Evolutionary conservation across 2,329 filamentous ascomycete species (phyloP).

Genomic region (Diaporthe citrichinensis): DNA sequence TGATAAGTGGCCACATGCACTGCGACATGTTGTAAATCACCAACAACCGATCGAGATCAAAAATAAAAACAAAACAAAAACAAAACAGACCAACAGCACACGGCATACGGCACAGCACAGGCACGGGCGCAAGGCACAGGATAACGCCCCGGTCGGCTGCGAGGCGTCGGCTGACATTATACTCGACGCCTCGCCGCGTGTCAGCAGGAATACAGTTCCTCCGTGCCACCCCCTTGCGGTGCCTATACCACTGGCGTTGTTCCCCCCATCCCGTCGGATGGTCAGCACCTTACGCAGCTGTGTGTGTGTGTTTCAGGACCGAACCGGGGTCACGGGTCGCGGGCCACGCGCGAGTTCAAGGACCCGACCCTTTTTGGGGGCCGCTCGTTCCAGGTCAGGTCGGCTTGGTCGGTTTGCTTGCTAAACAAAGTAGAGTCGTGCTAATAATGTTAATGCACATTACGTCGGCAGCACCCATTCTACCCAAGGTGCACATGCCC

Average conservation of each 20-base stretch:
- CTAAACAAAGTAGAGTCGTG: neutral
- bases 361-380: slow-evolving; percentile 21
- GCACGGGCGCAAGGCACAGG: neutral
- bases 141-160: slow-evolving; percentile 2
- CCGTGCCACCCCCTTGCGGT: slow-evolving; percentile 30
- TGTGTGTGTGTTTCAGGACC: slow-evolving; percentile 3
- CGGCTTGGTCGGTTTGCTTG: neutral
- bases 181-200: slow-evolving; percentile 23
- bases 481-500: slow-evolving; percentile 5
- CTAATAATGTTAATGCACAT: slow-evolving; percentile 24
- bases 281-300: slow-evolving; percentile 16
- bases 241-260: neutral
- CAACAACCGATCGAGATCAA: slow-evolving; percentile 5
- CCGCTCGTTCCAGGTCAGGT: slow-evolving; percentile 12
- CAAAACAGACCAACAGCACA: neutral
- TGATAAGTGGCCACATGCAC: slow-evolving; percentile 11
- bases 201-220: slow-evolving; percentile 31
- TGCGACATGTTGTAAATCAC: slow-evolving; percentile 16
- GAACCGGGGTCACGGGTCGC: slow-evolving; percentile 17
- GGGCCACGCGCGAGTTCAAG: slow-evolving; percentile 17
- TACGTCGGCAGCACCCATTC: neutral
- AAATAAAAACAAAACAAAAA: neutral
- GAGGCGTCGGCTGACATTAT: slow-evolving; percentile 27
- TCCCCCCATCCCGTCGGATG: neutral
- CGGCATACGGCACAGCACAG: neutral